A percentile compares a stretch with the other conserved stretches of the same genome.
Conservation (phyloP, 2,329 filamentous ascomycete species). For the Aureobasidium sp. region DNA sequence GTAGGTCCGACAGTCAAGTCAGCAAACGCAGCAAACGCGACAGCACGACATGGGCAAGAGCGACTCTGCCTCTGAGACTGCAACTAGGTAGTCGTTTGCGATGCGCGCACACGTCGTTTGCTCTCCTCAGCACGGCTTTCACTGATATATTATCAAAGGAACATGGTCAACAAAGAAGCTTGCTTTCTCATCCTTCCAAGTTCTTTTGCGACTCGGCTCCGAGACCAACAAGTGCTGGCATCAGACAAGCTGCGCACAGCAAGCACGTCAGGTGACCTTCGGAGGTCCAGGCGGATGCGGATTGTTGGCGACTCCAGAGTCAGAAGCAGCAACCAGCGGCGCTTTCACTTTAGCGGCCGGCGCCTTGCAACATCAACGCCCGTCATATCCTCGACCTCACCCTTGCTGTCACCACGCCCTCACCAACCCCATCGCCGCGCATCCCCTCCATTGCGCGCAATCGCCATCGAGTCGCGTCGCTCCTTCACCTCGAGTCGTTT, state of each 20-base stretch:
- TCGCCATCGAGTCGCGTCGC: background rate
- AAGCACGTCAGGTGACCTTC: background rate
- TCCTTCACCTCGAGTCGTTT: background rate
- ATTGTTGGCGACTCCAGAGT: background rate
- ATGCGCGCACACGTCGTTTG: background rate
- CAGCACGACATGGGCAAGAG: background rate
- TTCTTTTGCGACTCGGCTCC: background rate
- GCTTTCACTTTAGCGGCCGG: background rate
- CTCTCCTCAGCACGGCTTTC: background rate
- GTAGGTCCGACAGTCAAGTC: too few relatives aligned
- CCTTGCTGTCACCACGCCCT: background rate
- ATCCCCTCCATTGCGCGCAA: background rate
- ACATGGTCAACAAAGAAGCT: background rate
- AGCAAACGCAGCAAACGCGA: background rate
- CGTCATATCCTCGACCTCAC: slow-evolving; percentile 9
- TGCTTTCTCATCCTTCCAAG: background rate
- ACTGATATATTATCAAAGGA: background rate
- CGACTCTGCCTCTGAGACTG: background rate
- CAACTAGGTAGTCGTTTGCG: background rate
- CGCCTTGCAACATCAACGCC: background rate
- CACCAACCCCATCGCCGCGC: background rate
- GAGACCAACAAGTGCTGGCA: background rate
- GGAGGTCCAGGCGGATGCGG: background rate
- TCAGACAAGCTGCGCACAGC: background rate
- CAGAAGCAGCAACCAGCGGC: background rate